Conservation (phyloP, 768 basidiomycete genomes). For the Saitozyma podzolica region DNA sequence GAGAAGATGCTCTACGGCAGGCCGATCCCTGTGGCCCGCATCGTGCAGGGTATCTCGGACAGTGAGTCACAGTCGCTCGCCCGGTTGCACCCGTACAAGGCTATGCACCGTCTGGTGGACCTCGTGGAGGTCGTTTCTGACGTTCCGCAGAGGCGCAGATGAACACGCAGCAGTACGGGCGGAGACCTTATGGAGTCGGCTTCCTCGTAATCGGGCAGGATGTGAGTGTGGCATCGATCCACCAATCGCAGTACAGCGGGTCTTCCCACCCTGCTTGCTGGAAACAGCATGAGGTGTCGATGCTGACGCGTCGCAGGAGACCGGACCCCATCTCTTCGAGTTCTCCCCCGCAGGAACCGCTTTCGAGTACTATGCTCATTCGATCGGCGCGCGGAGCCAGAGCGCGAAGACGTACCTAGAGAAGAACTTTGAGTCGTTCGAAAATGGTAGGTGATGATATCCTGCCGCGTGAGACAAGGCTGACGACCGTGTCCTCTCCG, state of each 20-base stretch:
- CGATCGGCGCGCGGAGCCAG: slow-evolving; percentile 96
- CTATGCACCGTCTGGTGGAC: neutral
- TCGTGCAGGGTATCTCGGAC: slow-evolving; percentile 90
- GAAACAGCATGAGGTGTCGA: too few relatives aligned
- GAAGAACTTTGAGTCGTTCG: slow-evolving; percentile 84
- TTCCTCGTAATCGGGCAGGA: slow-evolving; percentile 97
- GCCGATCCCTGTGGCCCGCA: slow-evolving; percentile 87
- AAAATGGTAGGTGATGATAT: slow-evolving; percentile 66
- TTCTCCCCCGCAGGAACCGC: slow-evolving; percentile 97
- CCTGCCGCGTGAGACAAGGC: too few relatives aligned
- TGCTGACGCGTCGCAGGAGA: slow-evolving; percentile 57
- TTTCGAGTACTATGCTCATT: slow-evolving; percentile 97
- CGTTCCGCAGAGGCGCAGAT: slow-evolving; percentile 82
- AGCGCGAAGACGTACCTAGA: slow-evolving; percentile 98
- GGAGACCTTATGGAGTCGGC: slow-evolving; percentile 95
- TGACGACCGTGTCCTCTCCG: too few relatives aligned
- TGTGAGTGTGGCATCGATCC: slow-evolving; percentile 40
- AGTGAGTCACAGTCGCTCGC: slow-evolving; percentile 61
- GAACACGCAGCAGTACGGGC: slow-evolving; percentile 97
- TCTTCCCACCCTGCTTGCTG: neutral
- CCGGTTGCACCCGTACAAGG: neutral
- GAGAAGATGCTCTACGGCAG: slow-evolving; percentile 94
- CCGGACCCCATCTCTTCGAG: slow-evolving; percentile 97
- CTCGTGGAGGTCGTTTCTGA: too few relatives aligned
- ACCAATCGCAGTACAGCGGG: neutral